These are phyloP conservation scores for Daldinia vernicosa DNA, from an alignment of 495 filamentous ascomycete genomes.

Conservation along the genomic window DNA sequence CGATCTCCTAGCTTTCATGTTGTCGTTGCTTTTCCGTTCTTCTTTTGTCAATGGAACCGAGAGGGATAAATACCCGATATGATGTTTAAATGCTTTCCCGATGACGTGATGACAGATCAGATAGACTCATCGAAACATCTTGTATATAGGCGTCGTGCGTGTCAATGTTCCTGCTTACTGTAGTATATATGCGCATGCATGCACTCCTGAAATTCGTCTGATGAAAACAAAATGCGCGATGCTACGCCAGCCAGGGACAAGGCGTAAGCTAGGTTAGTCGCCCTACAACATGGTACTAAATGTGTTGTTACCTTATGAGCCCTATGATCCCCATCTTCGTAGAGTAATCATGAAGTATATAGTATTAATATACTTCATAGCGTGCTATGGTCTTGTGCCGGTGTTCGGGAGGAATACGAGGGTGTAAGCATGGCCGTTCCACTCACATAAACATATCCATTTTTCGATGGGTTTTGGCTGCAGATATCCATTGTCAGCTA, in stretches of 20 bases:
- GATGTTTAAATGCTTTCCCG: constrained; percentile 1
- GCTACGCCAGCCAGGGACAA: constrained; percentile 39
- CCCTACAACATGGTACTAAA: constrained; percentile 5
- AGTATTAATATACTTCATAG: constrained; percentile 1
- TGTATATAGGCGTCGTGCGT: constrained; percentile 7
- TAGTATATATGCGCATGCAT: constrained; percentile 43
- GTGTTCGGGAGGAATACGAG: constrained; percentile 25
- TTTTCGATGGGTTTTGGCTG: constrained; percentile 23
- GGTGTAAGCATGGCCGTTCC: constrained; percentile 7
- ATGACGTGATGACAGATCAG: constrained; percentile 29
- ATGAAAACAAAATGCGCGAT: constrained; percentile 32
- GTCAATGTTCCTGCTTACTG: constrained; percentile 40
- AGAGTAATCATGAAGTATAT: not conserved
- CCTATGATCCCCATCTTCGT: not conserved
- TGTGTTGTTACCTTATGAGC: constrained; percentile 12
- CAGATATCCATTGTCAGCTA: constrained; percentile 29
- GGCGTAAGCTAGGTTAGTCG: constrained; percentile 28
- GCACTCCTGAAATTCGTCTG: constrained; percentile 43
- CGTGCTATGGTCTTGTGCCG: constrained; percentile 15
- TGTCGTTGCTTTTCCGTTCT: constrained; percentile 20
- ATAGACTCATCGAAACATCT: constrained; percentile 16
- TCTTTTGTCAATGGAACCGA: constrained; percentile 19
- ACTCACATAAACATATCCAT: not conserved
- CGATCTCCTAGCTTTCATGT: constrained; percentile 32
- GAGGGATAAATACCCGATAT: constrained; percentile 28